Conservation (phyloP, 257 asterid genomes). For the Craterostigma plantagineum region DNA sequence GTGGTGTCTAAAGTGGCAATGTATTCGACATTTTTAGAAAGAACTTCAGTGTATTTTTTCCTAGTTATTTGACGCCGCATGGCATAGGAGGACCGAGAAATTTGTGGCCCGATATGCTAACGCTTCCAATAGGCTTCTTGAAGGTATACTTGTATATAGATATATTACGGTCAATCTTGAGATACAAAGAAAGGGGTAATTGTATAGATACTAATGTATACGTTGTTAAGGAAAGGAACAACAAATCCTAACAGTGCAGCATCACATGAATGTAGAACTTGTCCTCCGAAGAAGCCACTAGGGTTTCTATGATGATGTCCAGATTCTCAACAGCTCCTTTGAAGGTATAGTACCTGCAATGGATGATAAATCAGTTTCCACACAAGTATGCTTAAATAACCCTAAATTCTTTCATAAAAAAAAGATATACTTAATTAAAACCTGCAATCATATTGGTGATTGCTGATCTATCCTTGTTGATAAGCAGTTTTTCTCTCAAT, state of each 20-base stretch:
- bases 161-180: background rate
- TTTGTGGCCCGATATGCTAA: slow-evolving; percentile 41
- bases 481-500: no score
- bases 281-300: slow-evolving; percentile 12
- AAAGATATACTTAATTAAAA: background rate
- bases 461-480: no score
- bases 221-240: slow-evolving; percentile 13
- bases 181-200: no score
- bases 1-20: slow-evolving; percentile 38
- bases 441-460: no score
- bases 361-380: no score
- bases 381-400: no score
- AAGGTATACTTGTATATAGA: slow-evolving; percentile 27
- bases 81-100: slow-evolving; percentile 46
- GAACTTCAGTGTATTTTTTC: slow-evolving; percentile 17
- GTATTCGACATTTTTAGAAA: slow-evolving; percentile 32
- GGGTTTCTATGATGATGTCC: slow-evolving; percentile 9
- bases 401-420: no score
- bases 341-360: slow-evolving; percentile 8
- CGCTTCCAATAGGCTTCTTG: slow-evolving; percentile 43
- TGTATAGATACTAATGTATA: background rate
- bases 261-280: slow-evolving; percentile 21
- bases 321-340: slow-evolving; percentile 9
- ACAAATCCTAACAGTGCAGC: slow-evolving; percentile 16
- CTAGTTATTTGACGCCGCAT: slow-evolving; percentile 39